Percentiles rank a stretch among this genome's conserved stretches.
Evolutionary conservation across 2,329 filamentous ascomycete genomes (phyloP).

Genomic region (Aspergillus niger): DNA sequence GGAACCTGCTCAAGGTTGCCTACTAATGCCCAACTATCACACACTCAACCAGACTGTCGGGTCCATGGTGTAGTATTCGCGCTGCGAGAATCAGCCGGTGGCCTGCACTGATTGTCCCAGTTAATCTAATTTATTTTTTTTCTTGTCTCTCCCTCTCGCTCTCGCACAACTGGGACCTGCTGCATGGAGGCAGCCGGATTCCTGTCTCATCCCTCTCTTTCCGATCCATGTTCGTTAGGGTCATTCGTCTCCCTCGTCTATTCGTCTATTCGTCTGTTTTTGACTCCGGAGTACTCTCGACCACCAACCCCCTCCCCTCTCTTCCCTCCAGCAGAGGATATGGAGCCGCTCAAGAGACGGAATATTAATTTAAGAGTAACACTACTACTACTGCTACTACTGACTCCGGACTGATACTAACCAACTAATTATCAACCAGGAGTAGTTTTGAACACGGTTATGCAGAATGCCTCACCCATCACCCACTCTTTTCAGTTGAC

Average conservation of each 20-base stretch:
- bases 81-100: slow-evolving; percentile 20
- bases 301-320: background rate
- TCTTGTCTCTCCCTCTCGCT: background rate
- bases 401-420: no score
- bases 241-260: background rate
- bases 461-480: no score
- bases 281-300: background rate
- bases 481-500: no score
- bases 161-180: background rate
- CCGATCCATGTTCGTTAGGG: background rate
- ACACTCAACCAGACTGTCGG: slow-evolving; percentile 30
- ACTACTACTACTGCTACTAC: no score
- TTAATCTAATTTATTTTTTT: slow-evolving; percentile 15
- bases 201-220: background rate
- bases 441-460: no score
- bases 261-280: background rate
- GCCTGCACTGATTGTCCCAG: slow-evolving; percentile 11
- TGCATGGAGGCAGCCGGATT: slow-evolving; percentile 1
- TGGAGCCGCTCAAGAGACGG: no score
- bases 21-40: slow-evolving; percentile 31
- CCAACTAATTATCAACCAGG: no score
- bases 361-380: no score
- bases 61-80: slow-evolving; percentile 22
- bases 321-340: no score
- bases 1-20: slow-evolving; percentile 18